phyloP scores from a whole-genome alignment of 2,329 filamentous ascomycete genomes.

The Fusarium vanettenii region DNA sequence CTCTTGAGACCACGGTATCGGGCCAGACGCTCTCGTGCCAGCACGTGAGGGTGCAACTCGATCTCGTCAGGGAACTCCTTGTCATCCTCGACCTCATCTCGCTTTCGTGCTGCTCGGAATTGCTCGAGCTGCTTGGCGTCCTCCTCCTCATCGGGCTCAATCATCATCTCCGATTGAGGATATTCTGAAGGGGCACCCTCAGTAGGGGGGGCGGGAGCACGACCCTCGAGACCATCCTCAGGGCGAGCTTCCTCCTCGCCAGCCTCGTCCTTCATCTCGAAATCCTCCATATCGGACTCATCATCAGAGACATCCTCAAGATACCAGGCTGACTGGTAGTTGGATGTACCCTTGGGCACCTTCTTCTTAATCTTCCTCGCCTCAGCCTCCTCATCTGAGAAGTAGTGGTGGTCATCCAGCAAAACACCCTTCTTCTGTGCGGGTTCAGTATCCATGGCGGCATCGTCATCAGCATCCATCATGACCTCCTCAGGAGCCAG shows the following conservation, averaged over 20 bases:
- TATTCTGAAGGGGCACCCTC: slow-evolving; percentile 89
- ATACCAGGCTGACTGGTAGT: slow-evolving; percentile 96
- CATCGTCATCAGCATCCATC: slow-evolving; percentile 72
- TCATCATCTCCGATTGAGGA: slow-evolving; percentile 91
- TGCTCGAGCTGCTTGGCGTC: slow-evolving; percentile 81
- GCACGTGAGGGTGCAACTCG: slow-evolving; percentile 87
- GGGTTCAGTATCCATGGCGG: slow-evolving; percentile 48
- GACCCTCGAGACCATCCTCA: slow-evolving; percentile 84
- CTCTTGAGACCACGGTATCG: slow-evolving; percentile 94
- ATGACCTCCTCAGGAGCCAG: slow-evolving; percentile 87
- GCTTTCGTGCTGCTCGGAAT: slow-evolving; percentile 80
- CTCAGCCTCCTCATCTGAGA: slow-evolving; percentile 78
- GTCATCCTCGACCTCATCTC: slow-evolving; percentile 87
- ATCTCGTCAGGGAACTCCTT: slow-evolving; percentile 98
- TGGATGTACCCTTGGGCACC: slow-evolving; percentile 90
- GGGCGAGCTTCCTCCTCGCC: slow-evolving; percentile 72
- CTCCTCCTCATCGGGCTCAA: slow-evolving; percentile 85
- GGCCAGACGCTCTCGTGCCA: slow-evolving; percentile 85
- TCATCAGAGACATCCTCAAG: slow-evolving; percentile 84
- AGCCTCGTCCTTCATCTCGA: slow-evolving; percentile 67
- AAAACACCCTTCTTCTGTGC: slow-evolving; percentile 84
- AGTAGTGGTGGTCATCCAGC: slow-evolving; percentile 97
- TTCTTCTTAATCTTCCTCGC: slow-evolving; percentile 70
- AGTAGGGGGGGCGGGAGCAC: slow-evolving; percentile 74
- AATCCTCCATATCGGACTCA: slow-evolving; percentile 83